phyloP scores from a whole-genome alignment of 805 yeast genomes.

The Nakazawaea molendinolei region DNA sequence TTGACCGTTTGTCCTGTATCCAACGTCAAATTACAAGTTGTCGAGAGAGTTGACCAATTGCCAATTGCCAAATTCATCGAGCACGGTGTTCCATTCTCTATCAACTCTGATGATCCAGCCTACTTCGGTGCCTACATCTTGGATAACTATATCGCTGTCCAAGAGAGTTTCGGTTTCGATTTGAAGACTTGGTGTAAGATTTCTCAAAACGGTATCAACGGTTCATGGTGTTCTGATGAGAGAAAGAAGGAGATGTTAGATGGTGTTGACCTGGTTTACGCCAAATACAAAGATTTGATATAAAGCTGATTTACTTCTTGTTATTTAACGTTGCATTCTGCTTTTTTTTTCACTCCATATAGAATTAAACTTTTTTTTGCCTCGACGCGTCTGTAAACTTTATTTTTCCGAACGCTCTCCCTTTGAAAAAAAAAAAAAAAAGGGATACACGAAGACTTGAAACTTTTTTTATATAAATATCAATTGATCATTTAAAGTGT shows the following conservation, averaged over 20 bases:
- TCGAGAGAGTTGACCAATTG: slow-evolving; percentile 55
- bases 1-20: slow-evolving; percentile 74
- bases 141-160: slow-evolving; percentile 66
- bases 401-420: not conserved
- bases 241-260: slow-evolving; percentile 43
- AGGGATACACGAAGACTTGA: not conserved
- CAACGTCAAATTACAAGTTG: slow-evolving; percentile 70
- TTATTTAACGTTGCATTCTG: not conserved
- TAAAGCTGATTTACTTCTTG: not conserved
- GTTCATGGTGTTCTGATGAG: slow-evolving; percentile 63
- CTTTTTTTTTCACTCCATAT: not conserved
- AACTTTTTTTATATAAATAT: no score
- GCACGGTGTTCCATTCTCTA: slow-evolving; percentile 59
- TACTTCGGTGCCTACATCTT: slow-evolving; percentile 81
- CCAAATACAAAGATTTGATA: slow-evolving; percentile 18
- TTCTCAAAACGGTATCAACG: slow-evolving; percentile 59
- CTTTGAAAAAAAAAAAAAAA: not conserved
- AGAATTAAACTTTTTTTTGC: not conserved
- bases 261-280: slow-evolving; percentile 35
- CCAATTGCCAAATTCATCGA: slow-evolving; percentile 61
- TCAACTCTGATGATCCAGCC: slow-evolving; percentile 77
- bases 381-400: not conserved
- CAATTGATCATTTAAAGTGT: no score
- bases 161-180: slow-evolving; percentile 57
- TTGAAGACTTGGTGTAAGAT: slow-evolving; percentile 55